Percentiles rank a stretch among this genome's conserved stretches.
Conservation (phyloP, 2,329 filamentous ascomycete species). For the Pseudogymnoascus sp. region DNA sequence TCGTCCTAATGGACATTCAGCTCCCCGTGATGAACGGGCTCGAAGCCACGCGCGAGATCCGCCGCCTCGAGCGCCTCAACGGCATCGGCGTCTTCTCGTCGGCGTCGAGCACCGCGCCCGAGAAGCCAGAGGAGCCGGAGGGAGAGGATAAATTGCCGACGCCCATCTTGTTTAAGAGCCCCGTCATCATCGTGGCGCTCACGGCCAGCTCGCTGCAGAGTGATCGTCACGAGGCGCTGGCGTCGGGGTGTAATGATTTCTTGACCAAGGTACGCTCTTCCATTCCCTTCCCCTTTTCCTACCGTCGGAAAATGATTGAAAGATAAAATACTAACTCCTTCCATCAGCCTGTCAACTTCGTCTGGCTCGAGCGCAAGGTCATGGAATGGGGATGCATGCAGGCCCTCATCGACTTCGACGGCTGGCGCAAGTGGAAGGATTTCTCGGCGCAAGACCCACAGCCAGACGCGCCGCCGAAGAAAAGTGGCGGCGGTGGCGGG, state of each 20-base stretch:
- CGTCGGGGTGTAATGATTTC: slow-evolving; percentile 96
- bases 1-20: slow-evolving; percentile 98
- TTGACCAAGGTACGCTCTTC: slow-evolving; percentile 71
- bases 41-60: slow-evolving; percentile 90
- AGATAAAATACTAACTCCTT: slow-evolving; percentile 11
- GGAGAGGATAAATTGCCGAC: slow-evolving; percentile 64
- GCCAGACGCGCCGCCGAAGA: slow-evolving; percentile 36
- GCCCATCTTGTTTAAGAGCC: slow-evolving; percentile 76
- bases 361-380: slow-evolving; percentile 94
- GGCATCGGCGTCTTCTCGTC: slow-evolving; percentile 84
- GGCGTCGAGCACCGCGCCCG: slow-evolving; percentile 46
- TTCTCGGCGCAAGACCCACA: slow-evolving; percentile 37
- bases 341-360: slow-evolving; percentile 82
- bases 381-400: slow-evolving; percentile 99
- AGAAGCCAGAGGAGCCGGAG: slow-evolving; percentile 35
- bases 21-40: slow-evolving; percentile 93
- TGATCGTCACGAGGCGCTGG: slow-evolving; percentile 88
- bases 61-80: slow-evolving; percentile 80
- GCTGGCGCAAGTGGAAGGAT: slow-evolving; percentile 96
- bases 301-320: neutral
- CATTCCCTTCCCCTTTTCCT: neutral
- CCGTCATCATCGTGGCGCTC: slow-evolving; percentile 94
- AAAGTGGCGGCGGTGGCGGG: slow-evolving; percentile 31
- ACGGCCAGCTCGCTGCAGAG: slow-evolving; percentile 92
- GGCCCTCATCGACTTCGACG: slow-evolving; percentile 95